These are phyloP conservation scores for Nicotiana obtusifolia DNA, from an alignment of 257 asterid species.

Conservation along the genomic window DNA sequence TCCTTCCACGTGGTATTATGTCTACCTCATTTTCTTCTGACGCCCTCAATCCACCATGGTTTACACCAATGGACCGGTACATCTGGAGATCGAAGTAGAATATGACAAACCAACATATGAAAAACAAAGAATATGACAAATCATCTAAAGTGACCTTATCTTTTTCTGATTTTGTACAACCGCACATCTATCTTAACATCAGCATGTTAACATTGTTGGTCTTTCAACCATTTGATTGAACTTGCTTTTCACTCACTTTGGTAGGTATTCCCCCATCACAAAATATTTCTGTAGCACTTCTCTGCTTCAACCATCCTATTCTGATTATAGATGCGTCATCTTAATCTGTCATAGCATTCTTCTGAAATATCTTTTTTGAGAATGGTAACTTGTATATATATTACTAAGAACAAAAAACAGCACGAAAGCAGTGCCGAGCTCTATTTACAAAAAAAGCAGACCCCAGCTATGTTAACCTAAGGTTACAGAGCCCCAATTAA, in stretches of 20 bases:
- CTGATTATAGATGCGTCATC: neutral
- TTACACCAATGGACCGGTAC: neutral
- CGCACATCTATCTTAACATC: neutral
- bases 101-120: neutral
- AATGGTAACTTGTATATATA: too few species aligned
- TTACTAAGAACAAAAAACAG: too few species aligned
- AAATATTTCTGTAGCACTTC: neutral
- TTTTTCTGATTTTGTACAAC: neutral
- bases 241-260: slow-evolving; percentile 3
- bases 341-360: neutral
- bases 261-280: neutral
- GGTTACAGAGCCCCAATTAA: too few species aligned
- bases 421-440: too few species aligned
- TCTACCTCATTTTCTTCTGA: neutral
- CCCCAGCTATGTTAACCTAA: too few species aligned
- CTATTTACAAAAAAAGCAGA: too few species aligned
- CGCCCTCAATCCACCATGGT: neutral
- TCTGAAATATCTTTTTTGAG: neutral
- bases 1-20: neutral
- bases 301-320: neutral
- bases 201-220: neutral
- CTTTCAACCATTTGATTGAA: neutral
- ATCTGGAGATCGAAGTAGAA: neutral
- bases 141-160: too few species aligned
- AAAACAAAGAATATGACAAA: neutral